Evolutionary conservation across 2,329 filamentous ascomycete genomes (phyloP).

Genomic region (Pezizomycotina sp.): DNA sequence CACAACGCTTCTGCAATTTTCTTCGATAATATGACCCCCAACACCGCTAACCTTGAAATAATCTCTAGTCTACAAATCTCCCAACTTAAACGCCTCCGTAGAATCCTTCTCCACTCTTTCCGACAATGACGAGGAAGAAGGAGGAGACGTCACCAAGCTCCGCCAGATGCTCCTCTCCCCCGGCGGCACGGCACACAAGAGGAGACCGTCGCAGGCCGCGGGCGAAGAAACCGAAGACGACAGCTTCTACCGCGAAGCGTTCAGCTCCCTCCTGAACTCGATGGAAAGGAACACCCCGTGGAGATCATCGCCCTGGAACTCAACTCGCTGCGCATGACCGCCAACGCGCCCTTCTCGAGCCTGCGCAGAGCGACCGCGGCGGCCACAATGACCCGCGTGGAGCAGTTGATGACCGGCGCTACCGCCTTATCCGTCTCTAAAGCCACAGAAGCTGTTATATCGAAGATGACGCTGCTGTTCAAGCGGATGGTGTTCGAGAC

Average conservation of each 20-base stretch:
- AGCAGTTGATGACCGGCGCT: slow-evolving; percentile 47
- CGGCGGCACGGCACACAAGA: slow-evolving; percentile 3
- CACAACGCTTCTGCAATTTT: slow-evolving; percentile 1
- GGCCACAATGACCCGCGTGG: slow-evolving; percentile 67
- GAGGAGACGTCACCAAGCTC: slow-evolving; percentile 6
- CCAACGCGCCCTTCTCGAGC: slow-evolving; percentile 76
- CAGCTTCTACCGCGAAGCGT: slow-evolving; percentile 19
- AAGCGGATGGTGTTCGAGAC: slow-evolving; percentile 44
- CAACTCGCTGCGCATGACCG: slow-evolving; percentile 77
- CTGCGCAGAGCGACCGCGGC: slow-evolving; percentile 74
- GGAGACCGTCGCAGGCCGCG: slow-evolving; percentile 1
- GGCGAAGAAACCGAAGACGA: slow-evolving; percentile 10
- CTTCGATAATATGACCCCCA: slow-evolving; percentile 1
- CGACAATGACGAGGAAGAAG: slow-evolving; percentile 37
- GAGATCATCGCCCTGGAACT: slow-evolving; percentile 49
- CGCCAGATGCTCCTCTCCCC: slow-evolving; percentile 7
- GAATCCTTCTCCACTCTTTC: slow-evolving; percentile 52
- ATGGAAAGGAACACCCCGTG: slow-evolving; percentile 23
- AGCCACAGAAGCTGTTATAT: slow-evolving; percentile 45
- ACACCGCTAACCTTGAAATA: background rate
- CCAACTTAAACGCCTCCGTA: slow-evolving; percentile 32
- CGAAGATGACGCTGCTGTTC: slow-evolving; percentile 46
- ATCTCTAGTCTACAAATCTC: slow-evolving; percentile 36
- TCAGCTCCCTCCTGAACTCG: slow-evolving; percentile 21
- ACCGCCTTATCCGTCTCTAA: slow-evolving; percentile 43